Base-by-base conservation (phyloP, 1,284 basidiomycete species). In the Microbotryum violaceum region DNA sequence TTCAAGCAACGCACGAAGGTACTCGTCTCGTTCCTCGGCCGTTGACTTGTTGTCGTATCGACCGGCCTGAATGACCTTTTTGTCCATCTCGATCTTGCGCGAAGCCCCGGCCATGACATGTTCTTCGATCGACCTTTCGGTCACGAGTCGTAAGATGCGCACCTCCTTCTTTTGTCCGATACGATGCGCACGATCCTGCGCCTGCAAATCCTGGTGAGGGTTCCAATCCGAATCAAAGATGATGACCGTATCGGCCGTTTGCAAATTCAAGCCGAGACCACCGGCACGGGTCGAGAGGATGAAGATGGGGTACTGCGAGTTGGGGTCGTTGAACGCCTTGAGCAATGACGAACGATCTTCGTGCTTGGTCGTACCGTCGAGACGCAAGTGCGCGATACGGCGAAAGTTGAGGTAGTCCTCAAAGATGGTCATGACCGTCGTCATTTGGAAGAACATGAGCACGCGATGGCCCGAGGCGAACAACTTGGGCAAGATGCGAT, bases 381-480 rank as follows among this genome's bases (percentile, higher is more conserved):
- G 81, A 70, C 96, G 91, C 57, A 97, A 85, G 76, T 93, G 89
- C 74, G 90, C 88, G 82, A 86, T 92, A 21, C 84, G 83, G 79
- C 88, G 86, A 81, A 87, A 88, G 74, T 89, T 89, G 74, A 97
- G 79, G 75, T 97, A 99, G 75, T 98, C 96, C 74, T 96, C 92
- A 84, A 98, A 94, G 75, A 98, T 97, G 70, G 97, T 92, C 94
- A 98, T 97, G 74, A 97, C 92, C 72, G 92, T 66, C 85, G 94
- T 97, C 94, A 97, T 97, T 78, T 98, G 94, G 86, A 97, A 97
- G 84, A 97, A 97, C 74, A 98, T 97, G 65, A 98, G 84, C 71
- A 93, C 91, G 74, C 93, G 86, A 79, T 98, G 94, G 29, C 87
- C 89, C 7, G 89, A 91, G 5, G 82, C 79, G 73, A 97, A 97